Evolutionary conservation across 2,329 filamentous ascomycete genomes (phyloP), one percentile per base, ranked within the genome.

Genomic region (Calonectria henricotiae): DNA sequence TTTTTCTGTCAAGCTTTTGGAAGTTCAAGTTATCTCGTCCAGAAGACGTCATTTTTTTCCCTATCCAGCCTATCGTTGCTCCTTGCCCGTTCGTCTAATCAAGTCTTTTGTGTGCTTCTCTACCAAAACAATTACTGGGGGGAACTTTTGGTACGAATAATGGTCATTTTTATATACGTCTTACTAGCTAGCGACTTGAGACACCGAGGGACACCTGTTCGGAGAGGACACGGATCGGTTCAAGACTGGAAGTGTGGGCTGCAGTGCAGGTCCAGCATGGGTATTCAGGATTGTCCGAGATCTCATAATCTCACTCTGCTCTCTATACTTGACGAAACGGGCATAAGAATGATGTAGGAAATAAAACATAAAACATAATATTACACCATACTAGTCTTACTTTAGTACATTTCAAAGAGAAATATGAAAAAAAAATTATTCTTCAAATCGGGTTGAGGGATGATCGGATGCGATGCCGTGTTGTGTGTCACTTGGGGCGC

Each of bases 11-110:
- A 62, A 60, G 68, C 51, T 73, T 73, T 65, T 62, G 49, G 65
- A 74, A 77, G 69, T 67, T 76, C 62, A 67, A 75, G 66, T 65
- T 51, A 54, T 35, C 69, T 46, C 72, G 58, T 35, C 25, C 46
- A 46, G 51, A 70, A 32, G 46, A 23, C 7, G n/a, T 20, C 43
- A 5, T 62, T 39, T 55, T 58, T 37, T 41, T 49, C 25, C 23
- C 13, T 5, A 15, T 5, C 20, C n/a, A 15, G 25, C 55, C 30
- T 20, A 23, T 30, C 30, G 54, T 47, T 39, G 46, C 41, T 39
- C 20, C 41, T 61, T 27, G n/a, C 30, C 35, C 20, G 32, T 5
- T 39, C 20, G 12, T 58, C 23, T 58, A 39, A 37, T 58, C 39
- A 20, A 13, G 37, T 39, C 32, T 39, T 32, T 32, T 35, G 20